Evolutionary conservation across 306 rosid genomes (phyloP).

Genomic region (Rosa multiflora): DNA sequence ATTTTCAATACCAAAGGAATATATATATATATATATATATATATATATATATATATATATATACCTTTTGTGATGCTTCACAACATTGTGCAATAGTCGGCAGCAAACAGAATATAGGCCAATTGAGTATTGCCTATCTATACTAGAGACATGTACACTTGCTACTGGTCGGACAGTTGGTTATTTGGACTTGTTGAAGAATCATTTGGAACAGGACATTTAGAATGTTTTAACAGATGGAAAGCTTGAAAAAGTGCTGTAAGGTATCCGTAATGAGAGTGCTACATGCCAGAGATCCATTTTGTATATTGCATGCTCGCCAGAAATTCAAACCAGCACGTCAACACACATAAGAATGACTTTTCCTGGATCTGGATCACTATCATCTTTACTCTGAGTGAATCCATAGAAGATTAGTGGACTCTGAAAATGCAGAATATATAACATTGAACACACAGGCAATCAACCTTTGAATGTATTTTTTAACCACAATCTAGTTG

Average conservation of each 20-base stretch:
- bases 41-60: background rate
- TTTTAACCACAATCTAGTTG: slow-evolving; percentile 72
- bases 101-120: slow-evolving; percentile 75
- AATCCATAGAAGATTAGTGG: slow-evolving; percentile 53
- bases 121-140: slow-evolving; percentile 24
- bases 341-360: slow-evolving; percentile 91
- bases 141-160: slow-evolving; percentile 24
- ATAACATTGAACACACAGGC: slow-evolving; percentile 59
- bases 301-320: slow-evolving; percentile 60
- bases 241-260: slow-evolving; percentile 68
- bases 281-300: slow-evolving; percentile 77
- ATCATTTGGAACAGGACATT: slow-evolving; percentile 39
- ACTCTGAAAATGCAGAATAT: slow-evolving; percentile 64
- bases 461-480: slow-evolving; percentile 60
- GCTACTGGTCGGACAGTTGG: slow-evolving; percentile 38
- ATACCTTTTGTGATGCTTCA: slow-evolving; percentile 82
- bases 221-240: slow-evolving; percentile 47
- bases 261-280: slow-evolving; percentile 69
- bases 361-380: slow-evolving; percentile 78
- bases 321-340: slow-evolving; percentile 67
- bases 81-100: slow-evolving; percentile 61
- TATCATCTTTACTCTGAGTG: slow-evolving; percentile 31
- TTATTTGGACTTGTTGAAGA: slow-evolving; percentile 31
- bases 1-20: background rate
- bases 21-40: slow-evolving; percentile 11